Evolutionary conservation across 352 stramenopile genomes (phyloP), one percentile per base, ranked within the genome.

Genomic region (Ophiocytium majus): DNA sequence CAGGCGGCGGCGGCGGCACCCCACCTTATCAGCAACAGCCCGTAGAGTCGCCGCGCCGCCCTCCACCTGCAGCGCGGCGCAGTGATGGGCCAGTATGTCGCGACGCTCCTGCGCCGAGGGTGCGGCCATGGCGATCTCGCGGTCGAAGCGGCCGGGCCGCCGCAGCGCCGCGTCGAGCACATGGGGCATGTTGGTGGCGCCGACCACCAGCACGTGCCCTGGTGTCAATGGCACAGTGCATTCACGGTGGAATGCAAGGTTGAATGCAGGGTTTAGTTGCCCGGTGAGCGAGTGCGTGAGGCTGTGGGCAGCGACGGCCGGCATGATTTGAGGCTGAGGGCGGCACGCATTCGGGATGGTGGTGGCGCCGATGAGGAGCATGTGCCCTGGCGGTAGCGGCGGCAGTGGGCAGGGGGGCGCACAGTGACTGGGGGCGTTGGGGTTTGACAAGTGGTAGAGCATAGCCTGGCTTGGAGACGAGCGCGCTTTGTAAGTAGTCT

Each of bases 301-400:
- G n/a, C n/a, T n/a, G n/a, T n/a, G n/a, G n/a, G n/a, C n/a, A n/a
- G n/a, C n/a, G n/a, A n/a, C n/a, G n/a, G n/a, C n/a, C n/a, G n/a
- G n/a, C n/a, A n/a, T n/a, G n/a, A n/a, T n/a, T n/a, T n/a, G n/a
- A n/a, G n/a, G n/a, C n/a, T n/a, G n/a, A n/a, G n/a, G n/a, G n/a
- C n/a, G n/a, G n/a, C n/a, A 90, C 84, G 98, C 93, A 86, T 98
- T 94, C 0, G 95, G 92, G 1, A 95, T 91, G 87, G 98, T 98
- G 14, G 96, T 98, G 17, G 95, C 95, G 0, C 94, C 96, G 90
- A 98, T 96, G 49, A 97, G 95, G 84, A 98, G 96, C 63, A 98
- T 93, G 43, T 91, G 95, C 36, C 84, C 91, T 83, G 63, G 63
- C 43, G 43, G 63, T 5, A 33, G 63, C 19, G 23, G 43, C 43